Base-by-base conservation (phyloP, 2,329 filamentous ascomycete genomes). In the Cercospora zeina region DNA sequence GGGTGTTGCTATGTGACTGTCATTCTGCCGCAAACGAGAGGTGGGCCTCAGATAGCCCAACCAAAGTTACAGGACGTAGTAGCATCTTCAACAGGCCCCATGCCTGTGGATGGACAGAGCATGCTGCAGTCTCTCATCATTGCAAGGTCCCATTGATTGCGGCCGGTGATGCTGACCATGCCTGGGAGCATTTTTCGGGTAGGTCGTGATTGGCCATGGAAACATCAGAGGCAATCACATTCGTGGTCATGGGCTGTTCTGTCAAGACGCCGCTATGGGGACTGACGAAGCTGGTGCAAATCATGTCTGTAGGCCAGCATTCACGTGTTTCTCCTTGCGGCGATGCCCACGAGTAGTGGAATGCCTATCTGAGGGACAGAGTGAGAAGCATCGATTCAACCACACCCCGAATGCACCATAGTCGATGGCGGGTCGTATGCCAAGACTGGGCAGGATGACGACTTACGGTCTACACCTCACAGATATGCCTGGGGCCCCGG, bases 331-430 rank as follows among this genome's bases (percentile, higher is more conserved):
- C 37, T 42, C 37, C 21, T 42, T 42, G 37, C 37, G 37, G 37
- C 13, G n/a, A 2, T 42, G 16, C 37, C n/a, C n/a, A 21, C 37
- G 21, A 42, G 37, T 42, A 42, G n/a, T n/a, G n/a, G 37, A 42
- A 21, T n/a, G 37, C 37, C 14, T 9, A 50, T 50, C 27, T 21
- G 27, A 21, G 21, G 19, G 24, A 21, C 27, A 50, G 13, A 21
- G 47, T 50, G 47, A 14, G 8, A 16, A 27, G 21, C 13, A 27
- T 50, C 27, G 47, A 13, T 50, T 16, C 27, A 27, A 24, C 47
- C 47, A 50, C 47, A 27, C 27, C 19, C 47, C 47, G 47, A 50
- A 13, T 50, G 47, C 47, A 50, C n/a, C 19, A 50, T 16, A 13
- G 13, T 31, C 14, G 21, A 50, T 21, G 47, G 47, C 47, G 21